Evolutionary conservation across 2,329 filamentous ascomycete genomes (phyloP), one percentile per base, ranked within the genome.

Genomic region (Phialocephala subalpina): DNA sequence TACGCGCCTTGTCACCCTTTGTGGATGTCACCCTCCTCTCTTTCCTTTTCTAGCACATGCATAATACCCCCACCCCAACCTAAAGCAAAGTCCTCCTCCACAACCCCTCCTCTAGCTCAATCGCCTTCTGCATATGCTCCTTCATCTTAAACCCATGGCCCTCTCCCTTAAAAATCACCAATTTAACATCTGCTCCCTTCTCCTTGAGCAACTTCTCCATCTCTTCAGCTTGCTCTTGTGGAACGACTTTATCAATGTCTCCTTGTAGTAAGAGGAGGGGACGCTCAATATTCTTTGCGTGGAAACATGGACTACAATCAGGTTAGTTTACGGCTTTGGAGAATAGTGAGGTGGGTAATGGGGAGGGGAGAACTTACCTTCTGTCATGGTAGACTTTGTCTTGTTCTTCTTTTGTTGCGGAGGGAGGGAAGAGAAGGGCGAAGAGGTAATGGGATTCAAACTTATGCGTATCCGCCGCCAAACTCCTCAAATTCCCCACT

Each of bases 231-330:
- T 90, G 87, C 18, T 81, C 79, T n/a, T 85, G 73, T 0, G 87
- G 87, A 18, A 89, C 87, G 1, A 90, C 82, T 47, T 82, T 82
- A 70, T 90, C 88, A 3, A 77, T 77, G 1, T 79, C 80, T 0
- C 87, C 87, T 25, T 88, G 84, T 5, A 90, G 69, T n/a, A 90
- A 75, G 40, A 89, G 74, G 25, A 90, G 72, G 0, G 85, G 84
- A 1, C 82, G 77, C 45, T 75, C 77, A 62, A 87, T 85, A 60
- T 79, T 78, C n/a, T 80, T 77, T 0, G 81, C 83, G 60, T 83
- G 79, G 55, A 79, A 80, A 16, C 84, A 73, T 0, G 85, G 83
- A 63, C 84, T n/a, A n/a, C n/a, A n/a, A n/a, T n/a, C n/a, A n/a
- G n/a, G n/a, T n/a, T n/a, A n/a, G n/a, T n/a, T n/a, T n/a, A n/a